Percentiles rank a stretch among this genome's conserved stretches.
Conservation (phyloP, 2,329 filamentous ascomycete genomes). For the Claviceps sp. region DNA sequence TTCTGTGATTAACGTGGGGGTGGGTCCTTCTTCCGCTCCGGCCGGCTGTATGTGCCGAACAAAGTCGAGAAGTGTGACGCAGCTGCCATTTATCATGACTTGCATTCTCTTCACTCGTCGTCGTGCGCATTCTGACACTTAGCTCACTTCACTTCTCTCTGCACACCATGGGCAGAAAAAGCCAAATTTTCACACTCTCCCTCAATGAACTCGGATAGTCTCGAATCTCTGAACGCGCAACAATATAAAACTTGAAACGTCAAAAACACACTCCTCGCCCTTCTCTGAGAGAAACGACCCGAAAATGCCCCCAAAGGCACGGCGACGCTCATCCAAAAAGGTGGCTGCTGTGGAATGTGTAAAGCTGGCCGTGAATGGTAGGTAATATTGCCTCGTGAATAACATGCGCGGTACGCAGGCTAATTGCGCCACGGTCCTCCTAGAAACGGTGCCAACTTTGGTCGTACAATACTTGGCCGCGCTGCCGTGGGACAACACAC, state of each 20-base stretch:
- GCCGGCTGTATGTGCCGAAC: too few relatives aligned
- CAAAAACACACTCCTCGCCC: too few relatives aligned
- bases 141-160: too few relatives aligned
- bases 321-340: neutral
- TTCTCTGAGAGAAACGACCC: neutral
- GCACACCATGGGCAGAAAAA: too few relatives aligned
- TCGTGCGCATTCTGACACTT: too few relatives aligned
- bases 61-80: too few relatives aligned
- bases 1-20: neutral
- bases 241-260: too few relatives aligned
- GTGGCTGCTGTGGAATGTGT: neutral
- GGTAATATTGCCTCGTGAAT: slow-evolving; percentile 2
- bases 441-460: slow-evolving; percentile 14
- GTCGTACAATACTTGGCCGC: slow-evolving; percentile 12
- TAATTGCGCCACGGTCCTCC: neutral
- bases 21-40: neutral
- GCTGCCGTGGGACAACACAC: slow-evolving; percentile 9
- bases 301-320: slow-evolving; percentile 5
- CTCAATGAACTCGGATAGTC: too few relatives aligned
- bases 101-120: too few relatives aligned
- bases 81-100: too few relatives aligned
- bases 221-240: too few relatives aligned
- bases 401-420: neutral
- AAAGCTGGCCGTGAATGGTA: slow-evolving; percentile 15
- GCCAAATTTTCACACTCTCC: too few relatives aligned